Base-by-base conservation (phyloP, 148 eudicot species). In the Salicornia ramosissima region DNA sequence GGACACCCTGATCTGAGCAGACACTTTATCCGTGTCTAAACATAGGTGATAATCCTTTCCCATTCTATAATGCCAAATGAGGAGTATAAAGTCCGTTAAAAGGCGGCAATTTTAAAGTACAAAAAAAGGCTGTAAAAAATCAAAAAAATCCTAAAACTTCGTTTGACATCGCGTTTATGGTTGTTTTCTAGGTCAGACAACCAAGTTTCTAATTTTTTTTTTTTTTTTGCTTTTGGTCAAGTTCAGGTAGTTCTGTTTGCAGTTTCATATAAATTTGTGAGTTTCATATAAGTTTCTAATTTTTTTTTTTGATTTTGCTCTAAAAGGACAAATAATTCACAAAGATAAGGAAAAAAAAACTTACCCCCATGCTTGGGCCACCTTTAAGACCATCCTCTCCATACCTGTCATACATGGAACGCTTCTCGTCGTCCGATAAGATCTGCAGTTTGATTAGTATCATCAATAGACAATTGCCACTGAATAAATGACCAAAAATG, bases 361-460 rank as follows among this genome's bases (percentile, higher is more conserved):
- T 68, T 70, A 74, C 74, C 84, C 94, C 93, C 71, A 59, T 82
- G 71, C 89, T 88, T 74, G 81, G 71, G 40, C 92, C 90, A 29
- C 92, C 96, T 82, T 89, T 91, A 65, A 91, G 96, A 60, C 99
- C 99, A 49, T 86, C 99, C 76, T 95, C 97, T 57, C 99, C 99
- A 55, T 91, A 89, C 61, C 74, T 81, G 77, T 95, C 99, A 79
- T 95, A 95, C 56, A 95, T 82, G 66, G 99, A 87, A 59, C 97
- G 97, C 77, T 91, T 95, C 78, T 95, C 88, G 71, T 95, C 97
- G 75, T 95, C 97, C n/a, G 99, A 89, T 73, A 95, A 78, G 61
- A 91, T 87, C 99, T 95, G 97, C 67, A 57, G 26, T 63, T 47
- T 10, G 30, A 16, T 6, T 30, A 46, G 52, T 67, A 18, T 62